Evolutionary conservation across 306 rosid species (phyloP).

Genomic region (Gleditsia sinensis): DNA sequence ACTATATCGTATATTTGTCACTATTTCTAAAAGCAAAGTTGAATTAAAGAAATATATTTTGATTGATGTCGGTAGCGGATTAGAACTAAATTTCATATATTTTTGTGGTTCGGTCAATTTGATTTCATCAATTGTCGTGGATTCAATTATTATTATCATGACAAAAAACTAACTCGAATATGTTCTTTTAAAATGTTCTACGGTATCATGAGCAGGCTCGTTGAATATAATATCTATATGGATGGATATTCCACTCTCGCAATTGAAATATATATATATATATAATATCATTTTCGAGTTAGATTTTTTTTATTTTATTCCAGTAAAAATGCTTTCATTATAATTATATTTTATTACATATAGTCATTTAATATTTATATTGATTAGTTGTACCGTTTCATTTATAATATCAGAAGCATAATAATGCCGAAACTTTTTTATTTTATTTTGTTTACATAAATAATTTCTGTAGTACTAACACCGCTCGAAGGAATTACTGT

Average conservation of each 20-base stretch:
- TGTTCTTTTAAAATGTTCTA: constrained; percentile 12
- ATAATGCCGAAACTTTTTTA: neutral
- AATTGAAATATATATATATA: neutral
- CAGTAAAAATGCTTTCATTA: no score
- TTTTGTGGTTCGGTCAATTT: neutral
- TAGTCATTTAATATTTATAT: no score
- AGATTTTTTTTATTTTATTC: neutral
- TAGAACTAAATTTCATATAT: neutral
- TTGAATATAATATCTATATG: no score
- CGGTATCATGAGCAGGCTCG: constrained; percentile 13
- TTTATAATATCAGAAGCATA: no score
- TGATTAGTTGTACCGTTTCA: no score
- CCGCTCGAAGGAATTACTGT: no score
- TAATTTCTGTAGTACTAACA: no score
- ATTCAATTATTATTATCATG: constrained; percentile 10
- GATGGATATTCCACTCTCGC: neutral
- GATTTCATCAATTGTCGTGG: neutral
- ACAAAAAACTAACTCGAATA: neutral
- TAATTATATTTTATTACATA: no score
- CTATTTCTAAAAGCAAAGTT: no score
- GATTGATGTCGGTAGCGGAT: neutral
- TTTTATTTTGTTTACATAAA: no score
- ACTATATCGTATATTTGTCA: no score
- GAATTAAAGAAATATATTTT: neutral
- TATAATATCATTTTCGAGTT: neutral